Conservation (phyloP, 768 basidiomycete species). For the Lactifluus rugatus region DNA sequence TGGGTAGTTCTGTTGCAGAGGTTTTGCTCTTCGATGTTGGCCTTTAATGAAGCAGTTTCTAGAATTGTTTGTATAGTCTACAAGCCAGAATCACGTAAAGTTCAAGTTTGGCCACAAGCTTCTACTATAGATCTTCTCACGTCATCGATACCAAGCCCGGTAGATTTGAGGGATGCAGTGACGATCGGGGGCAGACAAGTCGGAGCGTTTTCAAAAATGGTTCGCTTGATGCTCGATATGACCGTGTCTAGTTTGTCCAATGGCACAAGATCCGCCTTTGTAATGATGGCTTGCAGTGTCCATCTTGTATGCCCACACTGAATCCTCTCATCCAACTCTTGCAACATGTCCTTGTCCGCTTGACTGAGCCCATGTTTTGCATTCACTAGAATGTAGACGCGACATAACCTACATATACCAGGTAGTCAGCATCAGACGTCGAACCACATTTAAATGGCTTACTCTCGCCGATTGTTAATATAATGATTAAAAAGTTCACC, state of each 20-base stretch:
- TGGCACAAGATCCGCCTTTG: conserved; percentile 53
- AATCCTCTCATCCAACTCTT: conserved; percentile 34
- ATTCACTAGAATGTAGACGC: conserved; percentile 64
- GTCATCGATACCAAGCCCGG: conserved; percentile 46
- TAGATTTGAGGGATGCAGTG: conserved; percentile 38
- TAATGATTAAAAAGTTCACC: conserved; percentile 61
- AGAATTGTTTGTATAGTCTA: neutral
- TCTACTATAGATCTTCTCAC: conserved; percentile 49
- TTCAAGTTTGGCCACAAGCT: conserved; percentile 35
- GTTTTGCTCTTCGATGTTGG: conserved; percentile 75
- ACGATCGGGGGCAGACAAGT: conserved; percentile 59
- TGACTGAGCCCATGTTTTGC: conserved; percentile 52
- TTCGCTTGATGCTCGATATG: conserved; percentile 36
- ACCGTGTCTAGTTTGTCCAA: conserved; percentile 23
- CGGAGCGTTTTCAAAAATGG: conserved; percentile 45
- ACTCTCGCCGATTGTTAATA: conserved; percentile 51
- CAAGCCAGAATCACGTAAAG: conserved; percentile 9
- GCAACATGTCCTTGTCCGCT: conserved; percentile 53
- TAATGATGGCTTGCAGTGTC: conserved; percentile 63
- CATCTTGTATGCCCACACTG: conserved; percentile 34
- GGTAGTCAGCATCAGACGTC: too few relatives aligned
- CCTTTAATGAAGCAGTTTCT: neutral
- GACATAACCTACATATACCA: conserved; percentile 47
- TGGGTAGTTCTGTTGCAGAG: conserved; percentile 58
- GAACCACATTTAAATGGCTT: too few relatives aligned